Conservation (phyloP, 202 grass and related monocot genomes). For the Schoenoplectus triqueter region DNA sequence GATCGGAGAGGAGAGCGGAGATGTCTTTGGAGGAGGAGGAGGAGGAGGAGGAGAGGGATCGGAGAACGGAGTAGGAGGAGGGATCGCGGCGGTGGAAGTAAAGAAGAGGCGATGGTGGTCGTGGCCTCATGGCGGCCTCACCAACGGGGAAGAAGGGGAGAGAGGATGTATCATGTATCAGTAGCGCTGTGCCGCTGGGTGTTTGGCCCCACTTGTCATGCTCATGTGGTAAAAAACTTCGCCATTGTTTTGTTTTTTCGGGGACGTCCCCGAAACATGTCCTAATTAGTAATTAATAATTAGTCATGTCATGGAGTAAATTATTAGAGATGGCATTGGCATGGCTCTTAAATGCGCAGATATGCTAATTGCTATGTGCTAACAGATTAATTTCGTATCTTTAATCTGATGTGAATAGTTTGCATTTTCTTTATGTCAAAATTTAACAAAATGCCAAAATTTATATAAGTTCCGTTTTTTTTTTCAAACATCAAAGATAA, state of each 20-base stretch:
- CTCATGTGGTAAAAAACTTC: not conserved
- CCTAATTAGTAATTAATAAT: too few species aligned
- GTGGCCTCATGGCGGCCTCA: slow-evolving; percentile 66
- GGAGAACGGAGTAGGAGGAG: slow-evolving; percentile 22
- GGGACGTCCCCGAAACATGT: too few species aligned
- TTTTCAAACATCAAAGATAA: too few species aligned
- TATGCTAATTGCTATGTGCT: too few species aligned
- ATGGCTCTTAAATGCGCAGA: too few species aligned
- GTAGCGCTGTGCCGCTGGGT: slow-evolving; percentile 16
- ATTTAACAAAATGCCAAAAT: too few species aligned
- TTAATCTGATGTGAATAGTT: too few species aligned
- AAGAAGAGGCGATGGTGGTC: slow-evolving; percentile 30
- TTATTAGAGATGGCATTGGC: too few species aligned
- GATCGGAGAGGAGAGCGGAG: slow-evolving; percentile 54
- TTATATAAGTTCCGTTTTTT: too few species aligned
- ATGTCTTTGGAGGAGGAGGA: slow-evolving; percentile 44
- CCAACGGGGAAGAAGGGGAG: not conserved
- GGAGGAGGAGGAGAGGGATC: slow-evolving; percentile 47
- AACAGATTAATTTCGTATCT: too few species aligned
- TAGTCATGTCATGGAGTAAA: too few species aligned
- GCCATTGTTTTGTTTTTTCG: not conserved
- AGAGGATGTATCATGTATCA: not conserved
- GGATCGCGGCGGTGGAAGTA: slow-evolving; percentile 25
- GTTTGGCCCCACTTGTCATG: not conserved
- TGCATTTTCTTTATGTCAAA: too few species aligned